phyloP scores from a whole-genome alignment of 805 yeast genomes.

The Komagataella kurtzmanii region DNA sequence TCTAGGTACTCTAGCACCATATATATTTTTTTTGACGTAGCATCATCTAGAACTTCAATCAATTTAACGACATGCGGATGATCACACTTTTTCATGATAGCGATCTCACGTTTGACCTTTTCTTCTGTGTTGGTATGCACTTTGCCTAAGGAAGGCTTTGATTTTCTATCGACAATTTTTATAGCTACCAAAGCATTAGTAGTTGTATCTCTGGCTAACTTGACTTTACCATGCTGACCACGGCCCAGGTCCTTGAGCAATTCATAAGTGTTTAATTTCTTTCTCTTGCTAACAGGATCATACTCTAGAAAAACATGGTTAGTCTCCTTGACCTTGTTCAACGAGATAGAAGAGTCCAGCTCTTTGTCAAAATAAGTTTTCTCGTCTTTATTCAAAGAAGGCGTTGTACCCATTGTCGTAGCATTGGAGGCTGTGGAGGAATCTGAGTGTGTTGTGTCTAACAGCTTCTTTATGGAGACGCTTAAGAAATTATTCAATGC shows the following conservation, averaged over 20 bases:
- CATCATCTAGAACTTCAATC: constrained; percentile 80
- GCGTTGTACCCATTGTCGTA: not conserved
- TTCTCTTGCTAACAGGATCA: constrained; percentile 75
- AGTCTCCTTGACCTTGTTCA: constrained; percentile 61
- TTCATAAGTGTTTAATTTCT: constrained; percentile 81
- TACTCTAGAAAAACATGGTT: constrained; percentile 68
- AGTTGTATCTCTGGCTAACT: constrained; percentile 68
- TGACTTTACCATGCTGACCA: constrained; percentile 99
- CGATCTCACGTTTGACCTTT: constrained; percentile 74
- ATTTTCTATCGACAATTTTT: constrained; percentile 75
- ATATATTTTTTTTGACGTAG: constrained; percentile 71
- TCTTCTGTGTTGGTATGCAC: constrained; percentile 36
- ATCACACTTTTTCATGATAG: constrained; percentile 82
- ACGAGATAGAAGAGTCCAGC: constrained; percentile 1
- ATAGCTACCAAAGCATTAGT: constrained; percentile 70
- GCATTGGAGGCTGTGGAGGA: not conserved
- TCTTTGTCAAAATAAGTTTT: not conserved
- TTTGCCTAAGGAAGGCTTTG: constrained; percentile 37
- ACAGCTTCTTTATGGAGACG: not conserved
- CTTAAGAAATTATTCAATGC: not conserved
- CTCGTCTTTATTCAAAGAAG: not conserved
- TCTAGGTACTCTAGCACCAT: constrained; percentile 82
- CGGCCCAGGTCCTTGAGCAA: constrained; percentile 77
- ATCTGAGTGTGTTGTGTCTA: not conserved
- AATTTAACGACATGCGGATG: constrained; percentile 90